These are phyloP conservation scores for Saturnispora besseyi DNA, from an alignment of 805 yeast genomes.

Conservation along the genomic window DNA sequence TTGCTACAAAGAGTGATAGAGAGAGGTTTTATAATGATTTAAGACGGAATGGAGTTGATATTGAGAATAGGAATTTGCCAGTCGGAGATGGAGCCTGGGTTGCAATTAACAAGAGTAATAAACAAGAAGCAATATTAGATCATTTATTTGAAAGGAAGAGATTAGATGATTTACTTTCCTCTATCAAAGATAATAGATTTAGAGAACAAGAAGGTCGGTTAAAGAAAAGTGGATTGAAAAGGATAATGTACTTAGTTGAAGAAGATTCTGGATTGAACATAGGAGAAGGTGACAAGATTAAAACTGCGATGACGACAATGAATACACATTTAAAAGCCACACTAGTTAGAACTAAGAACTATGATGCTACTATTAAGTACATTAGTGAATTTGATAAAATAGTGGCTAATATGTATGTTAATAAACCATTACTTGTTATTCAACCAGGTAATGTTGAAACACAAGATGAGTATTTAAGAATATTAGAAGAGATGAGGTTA, in stretches of 20 bases:
- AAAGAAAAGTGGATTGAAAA: constrained; percentile 53
- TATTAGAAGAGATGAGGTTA: constrained; percentile 34
- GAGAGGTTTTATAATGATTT: constrained; percentile 58
- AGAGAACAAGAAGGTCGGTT: constrained; percentile 79
- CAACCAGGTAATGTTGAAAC: constrained; percentile 41
- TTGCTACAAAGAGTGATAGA: constrained; percentile 58
- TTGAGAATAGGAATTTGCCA: constrained; percentile 50
- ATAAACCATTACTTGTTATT: constrained; percentile 37
- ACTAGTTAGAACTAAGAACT: constrained; percentile 55
- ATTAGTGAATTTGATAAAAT: constrained; percentile 40
- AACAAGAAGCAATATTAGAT: constrained; percentile 61
- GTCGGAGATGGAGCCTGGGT: constrained; percentile 91
- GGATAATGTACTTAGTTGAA: constrained; percentile 73
- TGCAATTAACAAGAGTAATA: constrained; percentile 53
- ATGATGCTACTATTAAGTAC: constrained; percentile 66
- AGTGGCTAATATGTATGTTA: constrained; percentile 32
- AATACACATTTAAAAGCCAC: constrained; percentile 59
- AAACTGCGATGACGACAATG: constrained; percentile 67
- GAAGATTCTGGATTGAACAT: constrained; percentile 46
- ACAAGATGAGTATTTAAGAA: constrained; percentile 41
- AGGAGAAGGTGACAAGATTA: constrained; percentile 54
- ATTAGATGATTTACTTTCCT: constrained; percentile 71
- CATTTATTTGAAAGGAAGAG: constrained; percentile 87
- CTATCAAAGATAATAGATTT: constrained; percentile 84
- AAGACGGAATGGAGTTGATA: constrained; percentile 35